Base-by-base conservation (phyloP, 345 rosid genomes). In the Cochlearia excelsa region DNA sequence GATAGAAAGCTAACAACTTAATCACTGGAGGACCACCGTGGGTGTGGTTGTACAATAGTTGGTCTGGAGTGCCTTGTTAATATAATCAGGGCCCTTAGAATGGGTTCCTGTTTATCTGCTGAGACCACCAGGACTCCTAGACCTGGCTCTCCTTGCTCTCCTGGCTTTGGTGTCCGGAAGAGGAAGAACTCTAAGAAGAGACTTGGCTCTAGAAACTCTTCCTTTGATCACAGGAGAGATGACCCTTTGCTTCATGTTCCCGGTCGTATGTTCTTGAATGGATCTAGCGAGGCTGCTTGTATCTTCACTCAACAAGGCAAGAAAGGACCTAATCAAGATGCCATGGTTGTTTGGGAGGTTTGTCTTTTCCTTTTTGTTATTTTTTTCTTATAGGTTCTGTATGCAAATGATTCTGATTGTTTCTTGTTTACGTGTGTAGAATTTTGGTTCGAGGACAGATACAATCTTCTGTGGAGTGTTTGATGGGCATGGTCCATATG, bases 261-360 rank as follows among this genome's bases (percentile, higher is more conserved):
- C 0, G 97, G 97, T 33, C 84, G 90, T 68, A 67, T 87, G 77
- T 83, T 77, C 75, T 68, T 82, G 76, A 89, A 89, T 78, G 97
- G 99, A 39, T 87, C 97, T 30, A 85, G 78, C 63, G 87, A 83
- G 30, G 60, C 74, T 71, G 94, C 97, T 71, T 89, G 89, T 41
- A 76, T 93, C 45, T 93, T 81, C 61, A 93, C 91, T 54, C 86
- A 83, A 63, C 99, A 85, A 66, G 99, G 99, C 78, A 93, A 72
- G 89, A 93, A 93, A 71, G 99, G 99, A 8, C 80, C 91, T 62
- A 93, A 93, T 68, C 99, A 93, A 74, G 99, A 93, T 71, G 99
- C 99, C 55, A 93, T 93, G 97, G 66, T 93, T 69, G 97, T 87
- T 67, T 93, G 99, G 99, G 99, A 89, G 99, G 97, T 93, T 56